phyloP scores from a whole-genome alignment of 2,329 filamentous ascomycete genomes.

The Ophiocordyceps camponoti-floridani region DNA sequence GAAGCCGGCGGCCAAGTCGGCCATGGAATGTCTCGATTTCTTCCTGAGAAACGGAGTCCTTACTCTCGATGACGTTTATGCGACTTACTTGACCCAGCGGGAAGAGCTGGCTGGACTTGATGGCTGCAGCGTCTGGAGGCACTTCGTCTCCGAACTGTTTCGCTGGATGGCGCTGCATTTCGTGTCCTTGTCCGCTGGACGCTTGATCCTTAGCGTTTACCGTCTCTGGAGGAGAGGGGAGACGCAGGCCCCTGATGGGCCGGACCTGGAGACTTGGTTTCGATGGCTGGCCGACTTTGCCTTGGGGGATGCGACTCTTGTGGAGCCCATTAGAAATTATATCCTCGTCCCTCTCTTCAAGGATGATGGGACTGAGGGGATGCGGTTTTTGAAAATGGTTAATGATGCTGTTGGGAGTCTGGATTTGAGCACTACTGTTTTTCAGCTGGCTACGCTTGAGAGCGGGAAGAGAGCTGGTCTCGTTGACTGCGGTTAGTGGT shows the following conservation, averaged over 20 bases:
- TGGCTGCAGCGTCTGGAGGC: constrained; percentile 25
- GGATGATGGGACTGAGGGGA: constrained; percentile 30
- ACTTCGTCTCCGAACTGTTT: constrained; percentile 28
- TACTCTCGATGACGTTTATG: constrained; percentile 24
- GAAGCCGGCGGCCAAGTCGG: constrained; percentile 49
- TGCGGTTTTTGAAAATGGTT: constrained; percentile 39
- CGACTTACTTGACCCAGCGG: constrained; percentile 22
- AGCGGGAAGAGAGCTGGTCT: constrained; percentile 52
- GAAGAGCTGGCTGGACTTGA: constrained; percentile 6
- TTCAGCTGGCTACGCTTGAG: constrained; percentile 51
- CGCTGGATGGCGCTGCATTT: constrained; percentile 38
- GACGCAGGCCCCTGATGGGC: constrained; percentile 7
- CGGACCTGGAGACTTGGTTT: constrained; percentile 30
- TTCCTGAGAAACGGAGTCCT: constrained; percentile 44
- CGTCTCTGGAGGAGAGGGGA: constrained; percentile 19
- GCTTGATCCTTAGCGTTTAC: constrained; percentile 41
- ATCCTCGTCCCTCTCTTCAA: constrained; percentile 46
- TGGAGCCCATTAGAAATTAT: constrained; percentile 47
- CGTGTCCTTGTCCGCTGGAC: constrained; percentile 41
- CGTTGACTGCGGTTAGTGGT: constrained; percentile 42
- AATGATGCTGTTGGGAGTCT: constrained; percentile 28
- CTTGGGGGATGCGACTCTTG: constrained; percentile 25
- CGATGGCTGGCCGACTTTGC: constrained; percentile 36
- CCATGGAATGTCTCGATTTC: constrained; percentile 48
- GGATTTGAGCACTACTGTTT: constrained; percentile 31